A percentile compares a stretch with the other conserved stretches of the same genome.
These are phyloP conservation scores for Aulographum hederae DNA, from an alignment of 2,329 filamentous ascomycete genomes.

Conservation along the genomic window DNA sequence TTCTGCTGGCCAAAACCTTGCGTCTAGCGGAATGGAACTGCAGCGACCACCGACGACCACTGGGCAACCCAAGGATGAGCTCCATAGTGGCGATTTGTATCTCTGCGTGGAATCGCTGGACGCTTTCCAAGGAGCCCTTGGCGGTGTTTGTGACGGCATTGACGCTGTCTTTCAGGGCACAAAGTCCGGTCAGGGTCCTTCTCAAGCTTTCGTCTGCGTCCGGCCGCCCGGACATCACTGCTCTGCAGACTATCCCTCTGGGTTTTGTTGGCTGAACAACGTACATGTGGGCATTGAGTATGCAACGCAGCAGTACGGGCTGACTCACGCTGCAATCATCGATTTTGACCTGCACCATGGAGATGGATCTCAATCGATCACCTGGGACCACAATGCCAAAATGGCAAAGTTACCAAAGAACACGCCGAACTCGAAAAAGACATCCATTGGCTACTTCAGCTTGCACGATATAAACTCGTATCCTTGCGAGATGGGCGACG, in stretches of 20 bases:
- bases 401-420: slow-evolving; percentile 48
- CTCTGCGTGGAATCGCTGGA: slow-evolving; percentile 70
- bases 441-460: slow-evolving; percentile 87
- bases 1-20: slow-evolving; percentile 58
- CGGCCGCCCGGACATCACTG: slow-evolving; percentile 93
- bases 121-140: slow-evolving; percentile 79
- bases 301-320: slow-evolving; percentile 60
- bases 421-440: slow-evolving; percentile 53
- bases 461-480: slow-evolving; percentile 98
- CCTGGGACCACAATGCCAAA: slow-evolving; percentile 76
- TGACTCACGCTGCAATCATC: slow-evolving; percentile 72
- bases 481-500: slow-evolving; percentile 85
- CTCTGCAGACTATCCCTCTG: slow-evolving; percentile 72
- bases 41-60: slow-evolving; percentile 17
- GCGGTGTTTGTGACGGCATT: slow-evolving; percentile 83
- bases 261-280: slow-evolving; percentile 98
- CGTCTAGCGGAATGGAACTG: slow-evolving; percentile 40
- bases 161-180: slow-evolving; percentile 56
- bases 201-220: slow-evolving; percentile 77
- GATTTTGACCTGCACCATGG: slow-evolving; percentile 24
- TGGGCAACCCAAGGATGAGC: slow-evolving; percentile 26
- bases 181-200: slow-evolving; percentile 31
- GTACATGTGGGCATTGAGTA: slow-evolving; percentile 94
- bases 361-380: slow-evolving; percentile 74
- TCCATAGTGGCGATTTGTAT: slow-evolving; percentile 85